Evolutionary conservation across 192 early-diverging fungal genomes (phyloP).

Genomic region (Coemansia sp.): DNA sequence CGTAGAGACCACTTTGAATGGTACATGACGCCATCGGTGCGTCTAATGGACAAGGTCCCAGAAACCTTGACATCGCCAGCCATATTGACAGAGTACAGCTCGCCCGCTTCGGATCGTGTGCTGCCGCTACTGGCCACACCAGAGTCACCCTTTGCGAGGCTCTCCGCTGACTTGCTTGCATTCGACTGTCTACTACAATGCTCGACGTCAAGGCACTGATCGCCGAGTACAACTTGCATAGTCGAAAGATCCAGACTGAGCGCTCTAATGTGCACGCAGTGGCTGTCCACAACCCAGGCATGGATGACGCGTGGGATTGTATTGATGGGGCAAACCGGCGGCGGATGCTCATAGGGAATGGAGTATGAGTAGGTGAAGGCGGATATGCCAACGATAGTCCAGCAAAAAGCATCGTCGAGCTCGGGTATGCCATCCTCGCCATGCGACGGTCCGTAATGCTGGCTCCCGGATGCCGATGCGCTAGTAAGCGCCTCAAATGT

Average conservation of each 20-base stretch:
- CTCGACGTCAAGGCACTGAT: slow-evolving; percentile 12
- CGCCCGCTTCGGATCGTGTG: background rate
- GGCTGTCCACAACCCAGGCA: background rate
- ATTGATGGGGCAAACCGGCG: slow-evolving; percentile 7
- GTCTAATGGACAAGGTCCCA: slow-evolving; percentile 21
- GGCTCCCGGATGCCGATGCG: background rate
- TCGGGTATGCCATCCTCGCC: slow-evolving; percentile 26
- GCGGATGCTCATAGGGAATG: slow-evolving; percentile 17
- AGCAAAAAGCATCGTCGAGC: slow-evolving; percentile 78
- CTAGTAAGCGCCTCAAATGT: slow-evolving; percentile 42
- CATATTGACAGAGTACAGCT: slow-evolving; percentile 8
- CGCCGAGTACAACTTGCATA: slow-evolving; percentile 30
- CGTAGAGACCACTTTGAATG: slow-evolving; percentile 39
- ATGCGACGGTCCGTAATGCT: background rate
- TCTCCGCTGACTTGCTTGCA: background rate
- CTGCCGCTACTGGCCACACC: background rate
- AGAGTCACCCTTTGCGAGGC: background rate
- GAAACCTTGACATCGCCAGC: slow-evolving; percentile 13
- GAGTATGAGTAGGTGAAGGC: slow-evolving; percentile 51
- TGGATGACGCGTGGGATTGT: slow-evolving; percentile 27
- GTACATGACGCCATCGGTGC: slow-evolving; percentile 35
- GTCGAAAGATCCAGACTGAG: slow-evolving; percentile 10
- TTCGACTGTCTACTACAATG: background rate
- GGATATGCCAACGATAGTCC: slow-evolving; percentile 81
- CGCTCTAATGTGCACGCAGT: slow-evolving; percentile 12